phyloP scores from a whole-genome alignment of 768 basidiomycete species.

The Boletus rufocinnamomeus region DNA sequence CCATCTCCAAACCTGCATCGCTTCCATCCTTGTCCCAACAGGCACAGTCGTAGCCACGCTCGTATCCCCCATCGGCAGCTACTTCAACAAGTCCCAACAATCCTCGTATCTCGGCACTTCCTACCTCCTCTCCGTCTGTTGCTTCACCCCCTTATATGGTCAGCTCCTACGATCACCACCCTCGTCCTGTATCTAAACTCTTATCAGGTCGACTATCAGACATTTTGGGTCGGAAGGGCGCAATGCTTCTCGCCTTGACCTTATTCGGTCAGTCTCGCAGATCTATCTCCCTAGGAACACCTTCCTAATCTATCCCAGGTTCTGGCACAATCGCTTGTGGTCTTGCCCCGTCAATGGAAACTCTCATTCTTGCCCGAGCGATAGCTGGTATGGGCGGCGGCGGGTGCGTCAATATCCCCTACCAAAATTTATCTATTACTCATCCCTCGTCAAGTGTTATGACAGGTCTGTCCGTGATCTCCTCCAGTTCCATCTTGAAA shows the following conservation, averaged over 20 bases:
- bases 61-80: constrained; percentile 80
- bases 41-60: constrained; percentile 89
- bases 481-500: constrained; percentile 16
- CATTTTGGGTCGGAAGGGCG: constrained; percentile 81
- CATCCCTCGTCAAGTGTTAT: constrained; percentile 59
- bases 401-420: constrained; percentile 51
- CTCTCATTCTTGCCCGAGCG: constrained; percentile 77
- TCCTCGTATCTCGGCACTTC: constrained; percentile 88
- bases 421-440: neutral
- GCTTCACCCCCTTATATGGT: constrained; percentile 91
- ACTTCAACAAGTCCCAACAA: constrained; percentile 77
- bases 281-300: constrained; percentile 17
- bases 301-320: constrained; percentile 44
- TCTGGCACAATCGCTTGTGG: constrained; percentile 87
- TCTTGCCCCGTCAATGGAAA: constrained; percentile 81
- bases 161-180: constrained; percentile 25
- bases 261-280: constrained; percentile 67
- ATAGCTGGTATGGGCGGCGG: constrained; percentile 93
- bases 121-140: constrained; percentile 85
- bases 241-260: constrained; percentile 80
- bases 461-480: constrained; percentile 57
- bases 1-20: constrained; percentile 1
- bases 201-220: constrained; percentile 75
- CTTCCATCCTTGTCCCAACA: constrained; percentile 11
- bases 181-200: constrained; percentile 19